Base-by-base conservation (phyloP, 2,329 filamentous ascomycete genomes). In the Hansfordia pulvinata region DNA sequence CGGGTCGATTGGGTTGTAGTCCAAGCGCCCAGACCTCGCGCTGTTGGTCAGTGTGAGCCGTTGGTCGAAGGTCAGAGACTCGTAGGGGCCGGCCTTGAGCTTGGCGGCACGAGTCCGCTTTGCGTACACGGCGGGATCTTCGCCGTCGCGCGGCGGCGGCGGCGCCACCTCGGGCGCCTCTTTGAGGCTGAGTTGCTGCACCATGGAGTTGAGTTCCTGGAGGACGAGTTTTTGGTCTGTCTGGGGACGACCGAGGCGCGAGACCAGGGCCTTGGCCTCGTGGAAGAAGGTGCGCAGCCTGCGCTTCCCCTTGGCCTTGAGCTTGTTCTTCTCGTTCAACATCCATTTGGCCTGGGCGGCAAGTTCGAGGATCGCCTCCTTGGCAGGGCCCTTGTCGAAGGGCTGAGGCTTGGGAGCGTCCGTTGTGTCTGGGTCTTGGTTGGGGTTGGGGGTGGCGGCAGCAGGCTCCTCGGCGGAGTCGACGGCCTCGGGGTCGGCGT, bases 1-100 rank as follows among this genome's bases (percentile, higher is more conserved):
- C 24, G 54, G 54, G 52, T 94, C 83, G 32, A 77, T 55, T 1
- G 83, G 78, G 55, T 94, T 93, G 47, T 84, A 71, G 30, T 64
- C n/a, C n/a, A n/a, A n/a, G n/a, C n/a, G n/a, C n/a, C n/a, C n/a
- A n/a, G n/a, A n/a, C 23, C 20, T 25, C 30, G 23, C 20, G 19
- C 18, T 17, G 15, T 25, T 33, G n/a, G 10, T 24, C n/a, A n/a
- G n/a, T n/a, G n/a, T n/a, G n/a, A n/a, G n/a, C n/a, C n/a, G n/a
- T n/a, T n/a, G n/a, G 2, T 59, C 48, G 11, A 58, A 52, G 4
- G 61, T 57, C 24, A 73, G 54, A 30, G 58, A 56, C 11, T 51
- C 53, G 28, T 56, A 41, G 10, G 31, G 17, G 19, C 35, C 37
- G 15, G 26, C n/a, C n/a, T n/a, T n/a, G n/a, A n/a, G n/a, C n/a